Evolutionary conservation across 441 rosid species (phyloP).

Genomic region (Erodium texanum): DNA sequence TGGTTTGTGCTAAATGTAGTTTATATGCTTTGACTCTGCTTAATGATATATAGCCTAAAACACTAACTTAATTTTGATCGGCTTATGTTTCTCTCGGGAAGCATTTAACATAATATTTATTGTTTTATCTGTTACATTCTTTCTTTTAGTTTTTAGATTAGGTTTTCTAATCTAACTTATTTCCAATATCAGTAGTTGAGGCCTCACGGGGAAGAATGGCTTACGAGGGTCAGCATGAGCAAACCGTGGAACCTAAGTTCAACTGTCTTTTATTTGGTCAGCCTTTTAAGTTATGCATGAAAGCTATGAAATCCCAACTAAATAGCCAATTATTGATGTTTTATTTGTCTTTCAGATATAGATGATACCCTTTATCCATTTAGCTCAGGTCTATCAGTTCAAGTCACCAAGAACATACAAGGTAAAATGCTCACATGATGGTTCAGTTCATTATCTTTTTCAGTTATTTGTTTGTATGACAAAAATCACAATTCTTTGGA

Average conservation of each 20-base stretch:
- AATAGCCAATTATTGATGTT: background rate
- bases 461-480: background rate
- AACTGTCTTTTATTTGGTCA: conserved; percentile 84
- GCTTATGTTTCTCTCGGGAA: background rate
- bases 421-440: conserved; percentile 25
- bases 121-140: too few species aligned
- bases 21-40: background rate
- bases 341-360: conserved; percentile 40
- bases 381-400: conserved; percentile 53
- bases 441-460: background rate
- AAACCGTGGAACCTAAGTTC: conserved; percentile 31
- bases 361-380: conserved; percentile 81
- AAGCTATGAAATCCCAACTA: background rate
- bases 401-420: conserved; percentile 53
- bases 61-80: background rate
- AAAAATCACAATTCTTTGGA: conserved; percentile 5
- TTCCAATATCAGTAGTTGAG: background rate
- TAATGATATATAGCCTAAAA: background rate
- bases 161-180: background rate
- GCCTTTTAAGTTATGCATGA: conserved; percentile 8
- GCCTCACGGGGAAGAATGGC: conserved; percentile 28
- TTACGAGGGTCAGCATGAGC: conserved; percentile 27
- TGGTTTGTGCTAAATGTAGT: background rate
- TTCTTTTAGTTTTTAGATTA: background rate
- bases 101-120: background rate